Conservation (phyloP, 768 basidiomycete species). For the Piloderma croceum region DNA sequence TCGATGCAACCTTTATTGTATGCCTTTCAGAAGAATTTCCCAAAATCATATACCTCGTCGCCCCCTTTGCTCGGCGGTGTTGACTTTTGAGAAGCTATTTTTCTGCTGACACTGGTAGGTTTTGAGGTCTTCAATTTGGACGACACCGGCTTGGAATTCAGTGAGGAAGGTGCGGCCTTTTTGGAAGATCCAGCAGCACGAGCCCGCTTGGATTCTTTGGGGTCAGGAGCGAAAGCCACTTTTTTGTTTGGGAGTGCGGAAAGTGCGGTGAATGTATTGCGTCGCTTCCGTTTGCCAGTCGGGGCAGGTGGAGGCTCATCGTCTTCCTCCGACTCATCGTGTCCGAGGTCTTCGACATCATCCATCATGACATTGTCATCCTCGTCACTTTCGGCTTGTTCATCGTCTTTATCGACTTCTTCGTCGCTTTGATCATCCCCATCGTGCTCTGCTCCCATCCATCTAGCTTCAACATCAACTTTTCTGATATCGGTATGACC, state of each 20-base stretch:
- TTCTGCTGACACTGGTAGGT: conserved; percentile 16
- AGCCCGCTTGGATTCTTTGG: conserved; percentile 9
- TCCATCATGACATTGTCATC: conserved; percentile 28
- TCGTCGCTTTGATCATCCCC: conserved; percentile 32
- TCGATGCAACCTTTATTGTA: too few relatives aligned
- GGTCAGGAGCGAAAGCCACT: conserved; percentile 43
- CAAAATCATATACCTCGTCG: conserved; percentile 52
- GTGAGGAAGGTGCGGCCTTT: conserved; percentile 5
- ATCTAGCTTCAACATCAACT: conserved; percentile 36
- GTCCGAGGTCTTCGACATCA: conserved; percentile 35
- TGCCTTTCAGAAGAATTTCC: conserved; percentile 57
- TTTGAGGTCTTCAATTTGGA: conserved; percentile 14
- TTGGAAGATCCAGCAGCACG: neutral
- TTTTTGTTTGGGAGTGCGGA: conserved; percentile 40
- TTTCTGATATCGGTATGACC: conserved; percentile 37
- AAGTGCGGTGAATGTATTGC: conserved; percentile 34
- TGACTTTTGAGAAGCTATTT: conserved; percentile 19
- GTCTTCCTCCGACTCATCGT: conserved; percentile 40
- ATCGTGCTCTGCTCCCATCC: conserved; percentile 35
- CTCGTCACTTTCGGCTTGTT: conserved; percentile 28
- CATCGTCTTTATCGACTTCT: conserved; percentile 27
- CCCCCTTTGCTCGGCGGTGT: conserved; percentile 12
- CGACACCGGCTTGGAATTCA: conserved; percentile 18
- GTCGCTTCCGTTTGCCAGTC: conserved; percentile 40
- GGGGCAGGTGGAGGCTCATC: conserved; percentile 28